Conservation (phyloP, 2,329 filamentous ascomycete species). For the Leptographium lundbergii region DNA sequence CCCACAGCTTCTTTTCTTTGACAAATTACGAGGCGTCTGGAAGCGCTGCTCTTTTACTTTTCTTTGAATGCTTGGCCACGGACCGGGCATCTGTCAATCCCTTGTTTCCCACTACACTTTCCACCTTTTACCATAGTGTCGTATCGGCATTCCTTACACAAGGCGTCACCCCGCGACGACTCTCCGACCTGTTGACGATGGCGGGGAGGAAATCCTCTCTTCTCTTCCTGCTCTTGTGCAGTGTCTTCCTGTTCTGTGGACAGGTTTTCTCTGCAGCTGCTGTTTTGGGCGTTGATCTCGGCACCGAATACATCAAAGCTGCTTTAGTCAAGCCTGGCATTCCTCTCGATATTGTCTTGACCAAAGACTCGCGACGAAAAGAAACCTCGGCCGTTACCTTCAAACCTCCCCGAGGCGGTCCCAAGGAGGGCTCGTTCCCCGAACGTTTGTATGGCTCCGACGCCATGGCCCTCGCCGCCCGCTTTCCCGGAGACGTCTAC, state of each 20-base stretch:
- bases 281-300: conserved; percentile 85
- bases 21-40: background rate
- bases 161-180: background rate
- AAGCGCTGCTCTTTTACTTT: background rate
- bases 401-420: conserved; percentile 63
- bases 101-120: background rate
- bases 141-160: conserved; percentile 5
- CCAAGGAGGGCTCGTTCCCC: conserved; percentile 57
- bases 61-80: background rate
- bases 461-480: conserved; percentile 71
- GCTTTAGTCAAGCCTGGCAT: conserved; percentile 92
- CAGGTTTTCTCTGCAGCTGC: conserved; percentile 49
- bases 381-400: conserved; percentile 85
- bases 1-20: background rate
- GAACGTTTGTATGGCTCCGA: conserved; percentile 89
- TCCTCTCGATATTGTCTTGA: conserved; percentile 93
- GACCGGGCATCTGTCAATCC: background rate
- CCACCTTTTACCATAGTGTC: background rate
- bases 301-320: conserved; percentile 95
- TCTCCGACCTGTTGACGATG: conserved; percentile 17
- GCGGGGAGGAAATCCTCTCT: conserved; percentile 22
- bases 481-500: conserved; percentile 89
- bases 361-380: conserved; percentile 95
- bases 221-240: conserved; percentile 23
- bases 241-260: conserved; percentile 29